These are phyloP conservation scores for Colletotrichum navitas DNA, from an alignment of 2,329 filamentous ascomycete genomes.

Conservation along the genomic window DNA sequence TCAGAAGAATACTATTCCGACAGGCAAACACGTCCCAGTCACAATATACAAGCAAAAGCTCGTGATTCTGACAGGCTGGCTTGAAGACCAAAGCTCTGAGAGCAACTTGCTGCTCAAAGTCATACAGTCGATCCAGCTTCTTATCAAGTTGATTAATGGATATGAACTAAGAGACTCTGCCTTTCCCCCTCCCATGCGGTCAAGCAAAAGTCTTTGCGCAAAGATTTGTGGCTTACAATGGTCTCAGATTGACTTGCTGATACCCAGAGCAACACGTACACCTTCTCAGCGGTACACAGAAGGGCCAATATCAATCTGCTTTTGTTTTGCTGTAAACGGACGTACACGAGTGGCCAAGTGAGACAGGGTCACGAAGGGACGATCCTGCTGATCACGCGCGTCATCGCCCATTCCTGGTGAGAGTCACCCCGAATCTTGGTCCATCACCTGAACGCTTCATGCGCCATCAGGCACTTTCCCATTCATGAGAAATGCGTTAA, in stretches of 20 bases:
- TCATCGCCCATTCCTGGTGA: neutral
- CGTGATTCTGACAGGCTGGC: neutral
- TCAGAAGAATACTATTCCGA: neutral
- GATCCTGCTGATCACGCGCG: neutral
- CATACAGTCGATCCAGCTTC: neutral
- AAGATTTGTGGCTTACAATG: too few species aligned
- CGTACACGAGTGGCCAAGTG: neutral
- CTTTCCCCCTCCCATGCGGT: neutral
- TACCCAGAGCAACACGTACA: neutral
- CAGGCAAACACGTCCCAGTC: neutral
- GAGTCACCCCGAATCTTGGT: too few species aligned
- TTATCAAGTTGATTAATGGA: neutral
- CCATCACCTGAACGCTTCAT: neutral
- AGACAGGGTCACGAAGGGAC: neutral
- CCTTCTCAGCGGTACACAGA: neutral
- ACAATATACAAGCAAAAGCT: too few species aligned
- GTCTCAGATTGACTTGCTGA: neutral
- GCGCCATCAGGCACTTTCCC: fast-evolving
- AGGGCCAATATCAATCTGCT: neutral
- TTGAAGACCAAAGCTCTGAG: neutral
- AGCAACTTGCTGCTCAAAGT: neutral
- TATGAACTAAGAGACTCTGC: neutral
- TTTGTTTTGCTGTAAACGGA: neutral
- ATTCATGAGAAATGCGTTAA: too few species aligned
- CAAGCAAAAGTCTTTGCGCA: too few species aligned